Conservation (phyloP, 225 moss, liverwort and hornwort species). For the Pseudoscleropodium purum region DNA sequence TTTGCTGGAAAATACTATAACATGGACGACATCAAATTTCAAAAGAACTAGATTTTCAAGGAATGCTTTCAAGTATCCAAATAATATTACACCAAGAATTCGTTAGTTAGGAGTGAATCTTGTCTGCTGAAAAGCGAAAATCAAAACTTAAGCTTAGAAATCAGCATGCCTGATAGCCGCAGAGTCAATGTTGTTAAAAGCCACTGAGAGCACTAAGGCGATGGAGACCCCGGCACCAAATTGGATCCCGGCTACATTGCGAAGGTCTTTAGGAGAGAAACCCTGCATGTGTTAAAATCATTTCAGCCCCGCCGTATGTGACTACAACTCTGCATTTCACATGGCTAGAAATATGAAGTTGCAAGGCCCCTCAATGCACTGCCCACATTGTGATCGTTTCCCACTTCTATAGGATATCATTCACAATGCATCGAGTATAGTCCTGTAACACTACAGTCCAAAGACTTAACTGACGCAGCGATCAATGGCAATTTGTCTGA, state of each 20-base stretch:
- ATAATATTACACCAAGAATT: neutral
- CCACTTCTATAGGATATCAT: neutral
- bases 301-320: neutral
- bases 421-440: neutral
- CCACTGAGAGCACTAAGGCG: constrained; percentile 59
- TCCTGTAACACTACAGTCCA: neutral
- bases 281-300: constrained; percentile 33
- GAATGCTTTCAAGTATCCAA: neutral
- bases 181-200: constrained; percentile 51
- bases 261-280: constrained; percentile 58
- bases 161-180: constrained; percentile 39
- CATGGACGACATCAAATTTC: neutral
- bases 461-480: neutral
- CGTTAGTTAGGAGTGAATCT: neutral
- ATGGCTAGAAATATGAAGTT: neutral
- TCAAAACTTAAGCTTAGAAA: neutral
- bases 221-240: constrained; percentile 49
- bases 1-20: neutral
- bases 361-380: neutral
- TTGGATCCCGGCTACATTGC: constrained; percentile 66
- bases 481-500: neutral
- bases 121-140: neutral
- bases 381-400: neutral
- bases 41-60: neutral
- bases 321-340: neutral